Conservation (phyloP, 345 rosid species). For the Noccaea bulbosa region DNA sequence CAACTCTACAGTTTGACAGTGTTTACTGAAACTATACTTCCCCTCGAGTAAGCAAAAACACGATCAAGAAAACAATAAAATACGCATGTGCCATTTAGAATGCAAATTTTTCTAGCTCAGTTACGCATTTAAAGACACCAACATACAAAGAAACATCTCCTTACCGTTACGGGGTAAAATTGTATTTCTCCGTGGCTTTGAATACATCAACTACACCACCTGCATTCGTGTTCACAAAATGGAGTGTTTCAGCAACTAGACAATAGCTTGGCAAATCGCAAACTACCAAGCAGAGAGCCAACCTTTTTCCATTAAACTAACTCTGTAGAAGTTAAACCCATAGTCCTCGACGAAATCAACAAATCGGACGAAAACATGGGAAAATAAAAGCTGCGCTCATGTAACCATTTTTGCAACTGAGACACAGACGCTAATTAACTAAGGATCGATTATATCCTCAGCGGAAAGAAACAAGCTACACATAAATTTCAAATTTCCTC, state of each 20-base stretch:
- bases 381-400: background rate
- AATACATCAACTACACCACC: conserved; percentile 78
- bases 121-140: conserved; percentile 3
- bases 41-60: background rate
- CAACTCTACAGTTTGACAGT: background rate
- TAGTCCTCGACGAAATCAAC: conserved; percentile 2
- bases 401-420: background rate
- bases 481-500: background rate
- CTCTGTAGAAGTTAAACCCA: background rate
- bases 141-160: conserved; percentile 11
- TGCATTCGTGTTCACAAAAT: conserved; percentile 41
- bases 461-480: background rate
- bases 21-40: background rate
- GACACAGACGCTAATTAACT: background rate
- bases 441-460: background rate
- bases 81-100: background rate
- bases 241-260: conserved; percentile 13
- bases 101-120: background rate
- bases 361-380: background rate
- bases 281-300: conserved; percentile 15
- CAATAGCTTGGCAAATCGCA: background rate
- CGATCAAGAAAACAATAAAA: background rate
- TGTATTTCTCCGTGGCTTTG: conserved; percentile 58
- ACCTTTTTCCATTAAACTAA: background rate
- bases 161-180: conserved; percentile 64